Evolutionary conservation across 2,329 filamentous ascomycete species (phyloP).

Genomic region (Monosporascus sp.): DNA sequence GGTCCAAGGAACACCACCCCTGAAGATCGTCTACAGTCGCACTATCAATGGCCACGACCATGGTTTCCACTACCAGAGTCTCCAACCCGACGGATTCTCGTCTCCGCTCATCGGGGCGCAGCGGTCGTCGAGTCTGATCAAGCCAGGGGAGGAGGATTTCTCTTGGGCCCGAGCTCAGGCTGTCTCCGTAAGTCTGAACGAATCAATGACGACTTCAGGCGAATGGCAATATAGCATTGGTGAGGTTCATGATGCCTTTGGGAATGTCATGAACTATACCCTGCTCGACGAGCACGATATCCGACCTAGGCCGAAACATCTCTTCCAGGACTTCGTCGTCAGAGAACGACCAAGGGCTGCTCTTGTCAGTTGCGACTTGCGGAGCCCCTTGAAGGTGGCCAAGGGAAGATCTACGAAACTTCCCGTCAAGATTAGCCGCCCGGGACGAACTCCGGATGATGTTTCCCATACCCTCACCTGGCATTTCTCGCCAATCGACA

Average conservation of each 20-base stretch:
- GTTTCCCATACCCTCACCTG: slow-evolving; percentile 71
- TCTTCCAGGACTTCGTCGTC: slow-evolving; percentile 76
- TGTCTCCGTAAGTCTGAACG: slow-evolving; percentile 80
- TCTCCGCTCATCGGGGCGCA: slow-evolving; percentile 68
- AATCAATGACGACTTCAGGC: slow-evolving; percentile 75
- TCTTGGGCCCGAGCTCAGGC: slow-evolving; percentile 75
- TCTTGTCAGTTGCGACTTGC: slow-evolving; percentile 70
- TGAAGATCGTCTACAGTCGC: slow-evolving; percentile 89
- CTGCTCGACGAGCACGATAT: slow-evolving; percentile 63
- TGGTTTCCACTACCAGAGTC: slow-evolving; percentile 85
- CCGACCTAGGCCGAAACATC: slow-evolving; percentile 53
- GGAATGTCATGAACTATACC: slow-evolving; percentile 76
- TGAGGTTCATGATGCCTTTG: slow-evolving; percentile 85
- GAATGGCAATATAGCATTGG: slow-evolving; percentile 88
- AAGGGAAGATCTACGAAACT: slow-evolving; percentile 64
- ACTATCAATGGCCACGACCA: slow-evolving; percentile 78
- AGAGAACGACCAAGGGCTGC: slow-evolving; percentile 76
- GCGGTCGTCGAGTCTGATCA: slow-evolving; percentile 51
- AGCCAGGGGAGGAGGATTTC: slow-evolving; percentile 57
- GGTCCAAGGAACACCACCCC: slow-evolving; percentile 80
- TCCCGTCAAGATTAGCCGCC: slow-evolving; percentile 65
- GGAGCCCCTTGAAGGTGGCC: slow-evolving; percentile 76
- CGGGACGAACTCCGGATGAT: slow-evolving; percentile 53
- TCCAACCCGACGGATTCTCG: slow-evolving; percentile 80
- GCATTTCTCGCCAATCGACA: slow-evolving; percentile 72